Evolutionary conservation across 805 yeast species (phyloP), one percentile per base, ranked within the genome.

Genomic region (Torulaspora gathmanii): DNA sequence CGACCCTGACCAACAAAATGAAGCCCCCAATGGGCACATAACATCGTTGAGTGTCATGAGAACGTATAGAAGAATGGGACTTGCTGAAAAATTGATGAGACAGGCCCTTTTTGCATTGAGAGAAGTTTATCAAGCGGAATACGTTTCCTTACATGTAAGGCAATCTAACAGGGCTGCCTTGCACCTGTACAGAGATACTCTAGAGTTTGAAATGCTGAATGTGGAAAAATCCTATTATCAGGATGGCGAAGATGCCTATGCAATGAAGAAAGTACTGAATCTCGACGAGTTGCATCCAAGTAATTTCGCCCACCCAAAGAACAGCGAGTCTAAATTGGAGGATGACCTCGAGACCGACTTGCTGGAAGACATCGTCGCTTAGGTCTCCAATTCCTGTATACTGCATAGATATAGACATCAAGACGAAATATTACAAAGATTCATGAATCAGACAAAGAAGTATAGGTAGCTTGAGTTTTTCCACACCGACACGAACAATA

Each of bases 401-500:
- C 15, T 39, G 42, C 36, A 39, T 39, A 8, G 42, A 25, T 39
- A 36, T 29, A 42, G 29, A 36, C 20, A n/a, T 22, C 8, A 10
- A 41, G 28, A 41, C 31, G 19, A 30, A 13, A n/a, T 19, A 20
- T 37, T 37, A 37, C 36, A 29, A 34, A 26, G 30, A 33, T 39
- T 36, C 44, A 54, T 16, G 39, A 50, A 51, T 81, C 86, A 80
- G 86, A 78, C 57, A 77, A 73, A 72, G 70, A 70, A 70, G 72
- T 67, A 79, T 76, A 89, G 96, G 96, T 89, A 89, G 96, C 96
- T 82, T 78, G 95, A 80, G 74, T 86, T 86, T 86, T 86, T 89
- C 96, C 96, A 89, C 96, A 89, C 77, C 90, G 89, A 85, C 89
- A 74, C 69, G 73, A 75, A 66, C 49, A 55, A 47, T 43, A 40